These are phyloP conservation scores for Plasmodium blacklocki DNA, from an alignment of 169 alveolate species.

Conservation along the genomic window DNA sequence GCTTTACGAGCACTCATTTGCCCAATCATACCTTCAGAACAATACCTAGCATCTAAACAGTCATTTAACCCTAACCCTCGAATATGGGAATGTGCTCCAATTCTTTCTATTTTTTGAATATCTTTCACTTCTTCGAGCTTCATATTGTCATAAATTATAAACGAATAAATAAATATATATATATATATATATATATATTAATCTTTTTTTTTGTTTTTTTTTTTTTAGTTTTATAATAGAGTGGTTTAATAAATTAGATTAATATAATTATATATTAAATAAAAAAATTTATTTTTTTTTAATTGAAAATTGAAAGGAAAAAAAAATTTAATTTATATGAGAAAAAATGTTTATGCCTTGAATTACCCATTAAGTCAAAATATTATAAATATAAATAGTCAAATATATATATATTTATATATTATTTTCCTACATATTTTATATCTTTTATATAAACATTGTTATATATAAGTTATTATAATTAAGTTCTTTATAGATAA, in stretches of 20 bases:
- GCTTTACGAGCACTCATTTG: slow-evolving; percentile 96
- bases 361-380: no score
- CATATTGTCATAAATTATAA: slow-evolving; percentile 40
- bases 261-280: neutral
- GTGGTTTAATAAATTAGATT: neutral
- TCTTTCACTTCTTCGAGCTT: slow-evolving; percentile 91
- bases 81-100: slow-evolving; percentile 99
- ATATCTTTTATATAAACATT: no score
- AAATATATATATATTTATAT: no score
- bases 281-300: no score
- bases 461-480: no score
- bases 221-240: neutral
- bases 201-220: neutral
- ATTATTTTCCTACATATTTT: no score
- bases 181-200: neutral
- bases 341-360: no score
- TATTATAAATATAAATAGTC: no score
- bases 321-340: no score
- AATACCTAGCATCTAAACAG: slow-evolving; percentile 94
- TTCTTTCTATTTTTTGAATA: slow-evolving; percentile 93
- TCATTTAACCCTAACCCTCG: slow-evolving; percentile 98
- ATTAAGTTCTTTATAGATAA: no score
- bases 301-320: no score
- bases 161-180: neutral
- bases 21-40: slow-evolving; percentile 97